A percentile compares a stretch with the other conserved stretches of the same genome.
These are phyloP conservation scores for Diplotaxis tenuifolia DNA, from an alignment of 345 rosid species.

Conservation along the genomic window DNA sequence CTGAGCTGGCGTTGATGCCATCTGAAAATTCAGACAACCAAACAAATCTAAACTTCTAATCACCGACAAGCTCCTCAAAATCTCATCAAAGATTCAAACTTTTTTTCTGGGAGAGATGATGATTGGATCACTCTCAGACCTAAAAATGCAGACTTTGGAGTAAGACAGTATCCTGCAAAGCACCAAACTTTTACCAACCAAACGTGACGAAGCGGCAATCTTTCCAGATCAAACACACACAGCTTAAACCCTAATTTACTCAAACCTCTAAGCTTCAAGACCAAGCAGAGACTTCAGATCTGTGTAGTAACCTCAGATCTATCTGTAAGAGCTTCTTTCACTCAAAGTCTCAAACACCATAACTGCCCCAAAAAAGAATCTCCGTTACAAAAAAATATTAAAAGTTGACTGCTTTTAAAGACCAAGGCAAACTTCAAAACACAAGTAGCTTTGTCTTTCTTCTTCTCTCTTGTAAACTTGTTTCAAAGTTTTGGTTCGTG, in stretches of 20 bases:
- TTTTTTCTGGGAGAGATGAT: background rate
- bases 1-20: background rate
- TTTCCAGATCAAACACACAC: background rate
- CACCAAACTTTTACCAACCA: constrained; percentile 1
- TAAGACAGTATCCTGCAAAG: background rate
- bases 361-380: background rate
- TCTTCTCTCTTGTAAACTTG: background rate
- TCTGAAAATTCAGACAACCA: background rate
- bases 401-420: background rate
- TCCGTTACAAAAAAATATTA: background rate
- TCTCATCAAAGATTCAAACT: background rate
- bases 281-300: background rate
- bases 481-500: constrained; percentile 26
- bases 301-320: background rate
- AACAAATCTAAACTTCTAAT: background rate
- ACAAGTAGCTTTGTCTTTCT: no score
- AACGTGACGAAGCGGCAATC: constrained; percentile 1
- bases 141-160: background rate
- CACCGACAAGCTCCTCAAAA: background rate
- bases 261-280: background rate
- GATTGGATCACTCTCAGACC: background rate
- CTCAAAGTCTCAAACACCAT: background rate
- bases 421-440: background rate
- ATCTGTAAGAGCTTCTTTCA: background rate
- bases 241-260: background rate